Percentiles rank a stretch among this genome's conserved stretches.
Conservation (phyloP, 2,329 filamentous ascomycete species). For the Chrysoporthe cubensis region DNA sequence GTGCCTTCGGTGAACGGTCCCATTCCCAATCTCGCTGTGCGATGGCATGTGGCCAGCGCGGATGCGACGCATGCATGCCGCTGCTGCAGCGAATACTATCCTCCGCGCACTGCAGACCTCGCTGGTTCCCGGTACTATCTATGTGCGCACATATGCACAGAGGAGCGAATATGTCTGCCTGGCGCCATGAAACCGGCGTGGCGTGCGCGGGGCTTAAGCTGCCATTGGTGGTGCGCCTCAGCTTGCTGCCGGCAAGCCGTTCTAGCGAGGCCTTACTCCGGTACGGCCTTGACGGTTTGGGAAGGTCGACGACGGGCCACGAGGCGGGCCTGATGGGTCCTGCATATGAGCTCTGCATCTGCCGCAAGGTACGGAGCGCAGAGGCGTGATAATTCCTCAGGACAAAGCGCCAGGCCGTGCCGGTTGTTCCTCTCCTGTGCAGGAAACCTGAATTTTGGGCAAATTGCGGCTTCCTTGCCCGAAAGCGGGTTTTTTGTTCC, state of each 20-base stretch:
- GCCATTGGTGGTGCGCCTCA: neutral
- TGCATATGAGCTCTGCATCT: too few relatives aligned
- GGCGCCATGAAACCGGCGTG: neutral
- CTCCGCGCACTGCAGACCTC: neutral
- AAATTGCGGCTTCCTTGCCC: neutral
- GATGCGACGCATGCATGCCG: neutral
- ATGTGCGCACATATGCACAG: neutral
- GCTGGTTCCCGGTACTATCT: too few relatives aligned
- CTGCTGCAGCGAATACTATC: neutral
- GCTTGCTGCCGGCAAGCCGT: neutral
- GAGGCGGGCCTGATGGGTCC: too few relatives aligned
- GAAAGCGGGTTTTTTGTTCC: neutral
- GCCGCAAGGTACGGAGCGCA: too few relatives aligned
- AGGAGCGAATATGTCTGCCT: neutral
- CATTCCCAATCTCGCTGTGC: neutral
- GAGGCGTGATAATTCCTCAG: too few relatives aligned
- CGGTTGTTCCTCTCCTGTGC: too few relatives aligned
- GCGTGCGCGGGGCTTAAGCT: neutral
- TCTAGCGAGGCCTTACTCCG: neutral
- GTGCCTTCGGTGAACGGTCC: too few relatives aligned
- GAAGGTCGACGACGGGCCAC: neutral
- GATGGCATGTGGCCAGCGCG: neutral
- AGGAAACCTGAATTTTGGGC: neutral
- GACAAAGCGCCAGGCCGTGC: too few relatives aligned
- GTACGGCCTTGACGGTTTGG: neutral